Base-by-base conservation (phyloP, 2,329 filamentous ascomycete genomes). In the Alternaria sp. region DNA sequence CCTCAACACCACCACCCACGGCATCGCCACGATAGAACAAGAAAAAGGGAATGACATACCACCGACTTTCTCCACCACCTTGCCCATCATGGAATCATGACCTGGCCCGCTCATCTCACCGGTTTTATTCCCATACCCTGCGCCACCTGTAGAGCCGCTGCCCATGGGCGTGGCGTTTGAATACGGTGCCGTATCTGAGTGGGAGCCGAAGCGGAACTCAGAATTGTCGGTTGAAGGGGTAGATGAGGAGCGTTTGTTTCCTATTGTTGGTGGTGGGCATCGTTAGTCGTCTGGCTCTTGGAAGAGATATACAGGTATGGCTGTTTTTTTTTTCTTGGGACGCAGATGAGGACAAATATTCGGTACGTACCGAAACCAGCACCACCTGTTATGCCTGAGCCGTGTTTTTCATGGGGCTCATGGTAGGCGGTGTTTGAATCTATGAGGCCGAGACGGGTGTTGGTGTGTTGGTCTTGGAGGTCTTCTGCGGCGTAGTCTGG, bases 11-110 rank as follows among this genome's bases (percentile, higher is more conserved):
- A 27, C 25, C 25, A 27, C 7, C 2, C 25, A 27, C 28, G 5
- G 28, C 0, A 30, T 30, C 28, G 28, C 3, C 10, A 30, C 28
- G 28, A 5, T 30, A 0, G 2, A 11, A 30, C 10, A 30, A 30
- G 28, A 30, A 30, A 12, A 4, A 5, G 9, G 5, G 9, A 30
- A 30, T 11, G 2, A 30, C 51, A 84, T 67, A 12, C 77, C 74
- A 9, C 86, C 85, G 6, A 82, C 84, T 81, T 87, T 88, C 78
- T 89, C 85, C 74, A 89, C 78, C 25, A 89, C 58, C 77, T 86
- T 88, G 48, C 86, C 86, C 22, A 86, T 54, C 16, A 81, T 82
- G 52, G 84, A 85, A 70, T 85, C 83, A 69, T 48, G 20, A 2
- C 30, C 32, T 5, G 48, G 48, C 9, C 20, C 53, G 27, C 54